Conservation (phyloP, 495 filamentous ascomycete species). For the Aspergillus incahuasiensis region DNA sequence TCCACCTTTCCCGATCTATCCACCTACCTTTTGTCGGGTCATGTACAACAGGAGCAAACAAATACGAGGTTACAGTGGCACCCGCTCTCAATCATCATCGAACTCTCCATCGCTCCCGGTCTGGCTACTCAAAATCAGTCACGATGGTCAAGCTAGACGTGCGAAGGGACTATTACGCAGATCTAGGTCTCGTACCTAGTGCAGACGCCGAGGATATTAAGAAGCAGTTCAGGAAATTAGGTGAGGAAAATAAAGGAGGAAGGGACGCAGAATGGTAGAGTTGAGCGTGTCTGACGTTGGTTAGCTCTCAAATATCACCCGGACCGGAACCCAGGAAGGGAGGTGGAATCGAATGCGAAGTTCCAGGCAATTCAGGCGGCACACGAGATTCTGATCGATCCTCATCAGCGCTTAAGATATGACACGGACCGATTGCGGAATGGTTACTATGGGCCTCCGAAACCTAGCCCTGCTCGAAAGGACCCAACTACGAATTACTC, state of each 20-base stretch:
- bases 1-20: background rate
- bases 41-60: slow-evolving; percentile 18
- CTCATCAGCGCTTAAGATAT: slow-evolving; percentile 63
- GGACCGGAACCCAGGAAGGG: slow-evolving; percentile 80
- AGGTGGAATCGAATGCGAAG: slow-evolving; percentile 69
- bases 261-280: background rate
- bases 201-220: slow-evolving; percentile 71
- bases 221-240: slow-evolving; percentile 80
- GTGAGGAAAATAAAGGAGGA: slow-evolving; percentile 37
- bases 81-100: slow-evolving; percentile 18
- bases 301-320: slow-evolving; percentile 82
- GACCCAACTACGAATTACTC: slow-evolving; percentile 22
- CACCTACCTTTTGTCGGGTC: slow-evolving; percentile 13
- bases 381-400: slow-evolving; percentile 75
- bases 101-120: slow-evolving; percentile 1
- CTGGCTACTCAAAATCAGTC: slow-evolving; percentile 7
- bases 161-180: slow-evolving; percentile 78
- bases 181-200: slow-evolving; percentile 62
- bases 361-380: slow-evolving; percentile 85
- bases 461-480: slow-evolving; percentile 27
- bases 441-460: slow-evolving; percentile 38
- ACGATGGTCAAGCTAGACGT: slow-evolving; percentile 74
- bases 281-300: slow-evolving; percentile 8
- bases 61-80: slow-evolving; percentile 15
- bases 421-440: slow-evolving; percentile 62